Base-by-base conservation (phyloP, 2,329 filamentous ascomycete genomes). In the Nemania serpens region DNA sequence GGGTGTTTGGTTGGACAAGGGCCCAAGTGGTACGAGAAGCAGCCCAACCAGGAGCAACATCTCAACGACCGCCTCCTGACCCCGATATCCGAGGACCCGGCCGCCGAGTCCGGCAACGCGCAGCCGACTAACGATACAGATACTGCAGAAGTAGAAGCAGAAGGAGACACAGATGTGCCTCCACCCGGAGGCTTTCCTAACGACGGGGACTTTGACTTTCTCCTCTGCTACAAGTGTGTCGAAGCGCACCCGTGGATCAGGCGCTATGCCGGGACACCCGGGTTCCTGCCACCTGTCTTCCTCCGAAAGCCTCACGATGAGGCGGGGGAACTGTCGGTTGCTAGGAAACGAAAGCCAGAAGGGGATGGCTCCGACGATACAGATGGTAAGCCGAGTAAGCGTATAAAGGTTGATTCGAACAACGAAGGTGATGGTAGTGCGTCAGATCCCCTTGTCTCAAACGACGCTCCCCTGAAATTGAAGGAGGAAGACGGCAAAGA, bases 161-260 rank as follows among this genome's bases (percentile, higher is more conserved):
- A 79, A 0, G 82, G 84, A 0, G 83, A 85, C 0, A 85, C 86
- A 5, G 85, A 88, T 3, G 79, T 84, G 0, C 91, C 91, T 0
- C 80, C 91, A 57, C 94, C 94, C 0, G 87, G 90, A 0, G 92
- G 92, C 1, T 99, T 99, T 68, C 95, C 95, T 0, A 82, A 84
- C 0, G 94, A 98, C 69, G 92, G 97, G 29, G 87, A 90, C 33
- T 99, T 99, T 66, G 92, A 96, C 55, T 86, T 89, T 29, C 90
- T 98, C 70, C 84, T 99, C 39, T 99, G 95, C 79, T 97, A 95
- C 80, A 96, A 96, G 73, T 99, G 95, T 69, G 84, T 96, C 13
- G 88, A 93, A 42, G 86, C 92, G 1, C 86, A 93, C 68, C 91
- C 93, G 0, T 99, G 95, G 95, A 89, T 98, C 74, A 96, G 94